phyloP scores from a whole-genome alignment of 345 rosid genomes.

The Rhodamnia argentea region DNA sequence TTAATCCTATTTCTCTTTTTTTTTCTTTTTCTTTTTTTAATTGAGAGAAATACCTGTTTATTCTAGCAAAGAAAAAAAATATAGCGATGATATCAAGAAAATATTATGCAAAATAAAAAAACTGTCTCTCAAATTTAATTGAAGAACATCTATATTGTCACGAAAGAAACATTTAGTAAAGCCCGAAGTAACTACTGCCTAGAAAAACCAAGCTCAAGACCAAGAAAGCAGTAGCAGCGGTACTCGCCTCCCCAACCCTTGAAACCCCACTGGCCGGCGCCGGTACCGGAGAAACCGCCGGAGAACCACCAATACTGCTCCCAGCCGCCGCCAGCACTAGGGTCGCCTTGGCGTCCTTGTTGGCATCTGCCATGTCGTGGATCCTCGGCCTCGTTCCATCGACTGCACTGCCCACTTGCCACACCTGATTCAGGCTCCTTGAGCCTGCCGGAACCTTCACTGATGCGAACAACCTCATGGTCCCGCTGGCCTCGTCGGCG shows the following conservation, averaged over 20 bases:
- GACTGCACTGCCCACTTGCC: slow-evolving; percentile 54
- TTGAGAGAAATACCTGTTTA: neutral
- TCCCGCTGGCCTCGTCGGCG: slow-evolving; percentile 20
- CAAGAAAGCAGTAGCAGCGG: neutral
- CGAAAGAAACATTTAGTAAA: neutral
- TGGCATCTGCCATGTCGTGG: neutral
- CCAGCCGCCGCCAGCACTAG: neutral
- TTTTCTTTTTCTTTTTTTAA: too few relatives aligned
- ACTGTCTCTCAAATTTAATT: neutral
- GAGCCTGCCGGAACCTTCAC: slow-evolving; percentile 51
- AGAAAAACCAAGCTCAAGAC: neutral
- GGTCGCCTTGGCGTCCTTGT: neutral
- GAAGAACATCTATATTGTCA: neutral
- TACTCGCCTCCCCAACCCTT: neutral
- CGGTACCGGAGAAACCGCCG: neutral
- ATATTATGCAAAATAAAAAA: neutral
- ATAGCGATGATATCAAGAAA: neutral
- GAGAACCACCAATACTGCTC: neutral
- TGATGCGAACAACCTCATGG: slow-evolving; percentile 30
- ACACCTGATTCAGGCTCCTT: slow-evolving; percentile 53
- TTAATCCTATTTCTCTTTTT: too few relatives aligned
- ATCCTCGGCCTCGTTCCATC: neutral
- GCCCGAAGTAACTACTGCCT: neutral
- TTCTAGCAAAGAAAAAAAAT: neutral
- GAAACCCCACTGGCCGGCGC: neutral